Base-by-base conservation (phyloP, 106 monocot species). In the Apostasia ramifera region DNA sequence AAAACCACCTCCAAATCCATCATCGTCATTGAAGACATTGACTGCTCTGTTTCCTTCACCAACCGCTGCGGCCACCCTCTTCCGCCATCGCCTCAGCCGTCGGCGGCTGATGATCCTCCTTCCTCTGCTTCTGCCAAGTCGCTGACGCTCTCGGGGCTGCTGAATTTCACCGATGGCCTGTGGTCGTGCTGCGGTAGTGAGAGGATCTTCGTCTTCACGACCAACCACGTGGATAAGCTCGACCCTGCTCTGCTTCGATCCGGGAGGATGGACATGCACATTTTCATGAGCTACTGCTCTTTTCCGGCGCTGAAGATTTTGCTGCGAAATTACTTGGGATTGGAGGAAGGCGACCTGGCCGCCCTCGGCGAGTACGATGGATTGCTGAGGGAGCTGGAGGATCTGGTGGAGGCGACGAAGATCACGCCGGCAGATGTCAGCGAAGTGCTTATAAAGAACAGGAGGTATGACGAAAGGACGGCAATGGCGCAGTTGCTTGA, bases 11-110 rank as follows among this genome's bases (percentile, higher is more conserved):
- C 84, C 8, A 87, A 90, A 40, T 94, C 94, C 1, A 84, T 94
- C 66, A 94, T 94, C 11, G 94, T 94, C 38, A 94, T 94, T 48
- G 94, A 94, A 53, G 94, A 94, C 71, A 94, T 94, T 43, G 94
- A 94, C 61, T 94, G 94, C 80, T 91, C 94, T 1, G 46, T 90
- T 40, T 72, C 78, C 6, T 80, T 94, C 48, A 71, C 72, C 3
- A 79, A 80, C 66, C 74, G 51, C 55, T 10, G 13, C 10, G 7
- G 62, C 2, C 37, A 12, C 37, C 6, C 50, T 43, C 43, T 63
- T 2, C 40, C 42, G 11, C 5, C 38, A 40, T 42, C 44, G 52
- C 15, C 65, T 11, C 44, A 42, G 1, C 8, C 45, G 54, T 10
- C 42, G 37, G 11, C 15, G 65, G n/a, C 9, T 5, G 63, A 40